phyloP scores from a whole-genome alignment of 1,284 basidiomycete species.

The Dichomitus squalens region DNA sequence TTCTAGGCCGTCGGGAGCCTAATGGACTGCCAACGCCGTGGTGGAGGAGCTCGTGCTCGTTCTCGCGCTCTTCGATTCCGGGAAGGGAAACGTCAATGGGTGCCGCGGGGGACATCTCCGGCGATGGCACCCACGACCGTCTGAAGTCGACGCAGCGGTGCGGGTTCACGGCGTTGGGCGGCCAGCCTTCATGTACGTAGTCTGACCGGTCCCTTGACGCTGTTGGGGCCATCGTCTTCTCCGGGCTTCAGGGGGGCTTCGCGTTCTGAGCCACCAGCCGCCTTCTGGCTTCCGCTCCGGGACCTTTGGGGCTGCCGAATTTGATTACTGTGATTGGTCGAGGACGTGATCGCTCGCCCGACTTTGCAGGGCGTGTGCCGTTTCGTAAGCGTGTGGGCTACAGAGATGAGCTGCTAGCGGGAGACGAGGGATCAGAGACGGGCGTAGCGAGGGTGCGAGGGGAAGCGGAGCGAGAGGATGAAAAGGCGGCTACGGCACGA shows the following conservation, averaged over 20 bases:
- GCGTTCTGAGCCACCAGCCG: not conserved
- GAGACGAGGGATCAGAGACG: not conserved
- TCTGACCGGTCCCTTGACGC: not conserved
- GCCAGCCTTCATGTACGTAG: not conserved
- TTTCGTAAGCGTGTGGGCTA: not conserved
- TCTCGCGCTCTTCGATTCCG: not conserved
- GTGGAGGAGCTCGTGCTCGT: not conserved
- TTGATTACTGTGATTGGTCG: not conserved
- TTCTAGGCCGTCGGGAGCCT: not conserved
- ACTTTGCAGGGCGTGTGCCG: not conserved
- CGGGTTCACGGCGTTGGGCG: constrained; percentile 7
- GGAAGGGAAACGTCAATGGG: not conserved
- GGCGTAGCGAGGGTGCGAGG: not conserved
- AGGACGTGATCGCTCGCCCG: not conserved
- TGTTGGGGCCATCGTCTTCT: not conserved
- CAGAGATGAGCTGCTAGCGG: not conserved
- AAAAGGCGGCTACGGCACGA: not conserved
- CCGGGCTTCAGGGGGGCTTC: not conserved
- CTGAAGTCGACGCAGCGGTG: constrained; percentile 15
- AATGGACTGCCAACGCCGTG: not conserved
- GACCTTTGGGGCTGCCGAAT: not conserved
- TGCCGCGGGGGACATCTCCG: constrained; percentile 1
- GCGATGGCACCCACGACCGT: constrained; percentile 14
- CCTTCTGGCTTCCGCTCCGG: not conserved
- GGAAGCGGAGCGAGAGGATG: not conserved